Percentiles rank a stretch among this genome's conserved stretches.
These are phyloP conservation scores for Coccomyxa sp. DNA, from an alignment of 139 green algal species.

Conservation along the genomic window DNA sequence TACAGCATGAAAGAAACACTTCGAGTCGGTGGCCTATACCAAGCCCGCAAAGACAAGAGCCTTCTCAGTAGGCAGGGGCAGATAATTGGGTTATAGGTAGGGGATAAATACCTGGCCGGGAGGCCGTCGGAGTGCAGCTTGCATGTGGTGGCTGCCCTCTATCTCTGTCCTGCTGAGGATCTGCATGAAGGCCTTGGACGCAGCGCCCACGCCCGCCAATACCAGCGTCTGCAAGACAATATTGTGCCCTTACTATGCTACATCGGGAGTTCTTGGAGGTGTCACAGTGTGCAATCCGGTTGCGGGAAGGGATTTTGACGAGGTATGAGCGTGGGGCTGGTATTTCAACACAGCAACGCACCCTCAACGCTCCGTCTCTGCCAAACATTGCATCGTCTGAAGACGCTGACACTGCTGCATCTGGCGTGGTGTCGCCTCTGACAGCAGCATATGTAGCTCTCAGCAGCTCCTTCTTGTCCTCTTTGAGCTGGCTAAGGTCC, in stretches of 20 bases:
- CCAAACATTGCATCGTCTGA: not conserved
- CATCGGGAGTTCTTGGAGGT: not conserved
- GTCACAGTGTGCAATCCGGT: too few species aligned
- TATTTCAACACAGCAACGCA: too few species aligned
- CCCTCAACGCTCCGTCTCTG: constrained; percentile 1
- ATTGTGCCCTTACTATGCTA: too few species aligned
- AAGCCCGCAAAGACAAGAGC: too few species aligned
- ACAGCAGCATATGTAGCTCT: not conserved
- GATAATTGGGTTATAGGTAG: too few species aligned
- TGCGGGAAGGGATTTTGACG: too few species aligned
- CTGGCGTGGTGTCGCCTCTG: not conserved
- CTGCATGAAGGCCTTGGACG: constrained; percentile 26
- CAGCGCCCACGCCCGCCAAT: constrained; percentile 15
- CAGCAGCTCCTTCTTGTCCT: constrained; percentile 15
- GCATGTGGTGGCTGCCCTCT: constrained; percentile 39
- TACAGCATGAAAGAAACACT: too few species aligned
- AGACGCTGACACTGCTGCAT: too few species aligned
- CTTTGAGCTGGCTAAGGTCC: constrained; percentile 19
- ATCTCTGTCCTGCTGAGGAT: not conserved
- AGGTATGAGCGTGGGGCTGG: too few species aligned
- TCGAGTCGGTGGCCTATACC: too few species aligned
- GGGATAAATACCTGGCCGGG: constrained; percentile 41
- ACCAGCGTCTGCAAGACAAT: constrained; percentile 22
- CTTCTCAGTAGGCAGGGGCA: too few species aligned
- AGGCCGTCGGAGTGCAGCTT: constrained; percentile 38